Base-by-base conservation (phyloP, 345 rosid species). In the Brassica cretica region DNA sequence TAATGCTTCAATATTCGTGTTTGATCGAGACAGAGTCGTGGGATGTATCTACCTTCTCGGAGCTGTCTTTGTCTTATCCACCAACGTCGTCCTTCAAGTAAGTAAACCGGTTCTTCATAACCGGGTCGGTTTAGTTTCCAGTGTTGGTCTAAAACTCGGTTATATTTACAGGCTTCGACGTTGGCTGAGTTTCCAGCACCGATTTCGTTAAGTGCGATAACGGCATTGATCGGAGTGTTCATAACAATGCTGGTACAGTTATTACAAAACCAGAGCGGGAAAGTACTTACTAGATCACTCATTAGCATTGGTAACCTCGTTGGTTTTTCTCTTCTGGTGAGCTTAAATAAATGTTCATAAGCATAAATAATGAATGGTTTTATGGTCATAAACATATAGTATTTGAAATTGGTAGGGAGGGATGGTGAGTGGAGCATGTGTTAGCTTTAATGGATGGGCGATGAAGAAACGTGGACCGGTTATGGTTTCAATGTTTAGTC, bases 391-490 rank as follows among this genome's bases (percentile, higher is more conserved):
- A 74, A 9, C 24, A 18, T 32, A 35, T 1, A 8, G 24, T 67
- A 19, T 19, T 59, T 33, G 9, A 18, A 29, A 41, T 65, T 46
- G 73, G 73, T 35, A 78, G 96, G 90, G 78, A 75, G 99, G 98
- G 53, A 70, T 77, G 1, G 84, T 87, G 60, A 67, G 87, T 11
- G 98, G 98, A 74, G 88, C 84, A 19, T 85, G 88, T 77, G 79
- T 89, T n/a, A 93, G 98, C 86, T 96, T 96, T 86, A 91, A 83
- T 63, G 95, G 91, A 75, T 96, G 97, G 99, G 98, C 95, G 10
- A 84, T 91, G 88, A 91, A 87, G 89, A 90, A 90, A 83, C 84
- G 89, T 59, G 99, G 99, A 55, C 97, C 97, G 2, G 98, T 96
- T 76, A 72, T 93, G 10, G 95, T 86, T 15, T 88, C 99, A 59